These are phyloP conservation scores for Geranomyces michiganensis DNA, from an alignment of 192 early-diverging fungal species.

Conservation along the genomic window DNA sequence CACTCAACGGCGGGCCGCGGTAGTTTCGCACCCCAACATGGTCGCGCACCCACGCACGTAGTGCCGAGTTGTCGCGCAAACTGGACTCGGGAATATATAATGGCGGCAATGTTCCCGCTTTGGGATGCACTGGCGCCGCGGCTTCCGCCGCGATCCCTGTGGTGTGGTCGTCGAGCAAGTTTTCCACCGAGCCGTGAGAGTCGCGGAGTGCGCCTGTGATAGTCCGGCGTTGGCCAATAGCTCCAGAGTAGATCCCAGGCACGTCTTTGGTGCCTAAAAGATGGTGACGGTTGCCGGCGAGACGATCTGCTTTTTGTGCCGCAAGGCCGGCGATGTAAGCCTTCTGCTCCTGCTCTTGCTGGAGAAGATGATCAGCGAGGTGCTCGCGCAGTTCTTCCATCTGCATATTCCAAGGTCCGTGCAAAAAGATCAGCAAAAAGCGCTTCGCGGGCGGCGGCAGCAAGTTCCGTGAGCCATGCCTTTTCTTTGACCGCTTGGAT, in stretches of 20 bases:
- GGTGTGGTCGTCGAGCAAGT: slow-evolving; percentile 1
- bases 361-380: slow-evolving; percentile 16
- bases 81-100: slow-evolving; percentile 39
- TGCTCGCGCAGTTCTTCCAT: slow-evolving; percentile 40
- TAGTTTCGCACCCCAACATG: slow-evolving; percentile 38
- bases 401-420: slow-evolving; percentile 9
- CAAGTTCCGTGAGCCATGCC: slow-evolving; percentile 1
- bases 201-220: background rate
- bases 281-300: slow-evolving; percentile 48
- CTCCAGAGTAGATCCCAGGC: slow-evolving; percentile 43
- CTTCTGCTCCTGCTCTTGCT: slow-evolving; percentile 11
- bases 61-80: slow-evolving; percentile 38
- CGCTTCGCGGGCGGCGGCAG: background rate
- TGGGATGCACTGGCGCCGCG: background rate
- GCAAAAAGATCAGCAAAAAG: background rate
- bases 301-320: slow-evolving; percentile 27
- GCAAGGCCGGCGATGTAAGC: background rate
- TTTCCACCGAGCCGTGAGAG: background rate
- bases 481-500: slow-evolving; percentile 34
- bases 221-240: background rate
- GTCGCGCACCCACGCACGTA: slow-evolving; percentile 39
- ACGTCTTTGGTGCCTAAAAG: slow-evolving; percentile 49
- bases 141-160: background rate
- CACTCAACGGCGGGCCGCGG: slow-evolving; percentile 18
- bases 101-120: slow-evolving; percentile 19